A percentile compares a stretch with the other conserved stretches of the same genome.
Evolutionary conservation across 345 rosid species (phyloP).

Genomic region (Adansonia digitata): DNA sequence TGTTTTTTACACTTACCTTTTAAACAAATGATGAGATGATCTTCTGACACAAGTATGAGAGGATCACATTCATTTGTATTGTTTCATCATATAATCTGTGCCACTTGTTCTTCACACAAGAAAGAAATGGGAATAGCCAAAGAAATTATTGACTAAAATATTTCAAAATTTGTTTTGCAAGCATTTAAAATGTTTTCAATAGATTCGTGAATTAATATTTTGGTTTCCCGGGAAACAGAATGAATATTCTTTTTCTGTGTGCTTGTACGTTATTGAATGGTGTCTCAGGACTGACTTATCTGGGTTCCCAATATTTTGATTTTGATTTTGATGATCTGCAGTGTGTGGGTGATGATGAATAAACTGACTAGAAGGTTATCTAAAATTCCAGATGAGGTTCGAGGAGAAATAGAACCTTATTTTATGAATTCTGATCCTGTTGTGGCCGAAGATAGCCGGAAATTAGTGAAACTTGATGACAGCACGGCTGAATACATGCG

Average conservation of each 20-base stretch:
- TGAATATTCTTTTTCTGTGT: not conserved
- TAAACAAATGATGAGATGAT: not conserved
- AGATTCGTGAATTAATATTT: not conserved
- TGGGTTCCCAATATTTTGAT: conserved; percentile 1
- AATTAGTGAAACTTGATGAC: conserved; percentile 80
- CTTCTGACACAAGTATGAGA: not conserved
- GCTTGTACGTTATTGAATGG: not conserved
- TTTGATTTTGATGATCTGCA: conserved; percentile 29
- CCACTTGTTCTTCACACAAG: not conserved
- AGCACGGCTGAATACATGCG: conserved; percentile 58
- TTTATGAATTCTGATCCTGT: conserved; percentile 68
- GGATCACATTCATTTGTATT: not conserved
- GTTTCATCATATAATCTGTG: not conserved
- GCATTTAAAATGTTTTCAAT: not conserved
- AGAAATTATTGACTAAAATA: not conserved
- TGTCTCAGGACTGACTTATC: conserved; percentile 8
- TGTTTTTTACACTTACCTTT: not conserved
- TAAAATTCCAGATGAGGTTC: conserved; percentile 88
- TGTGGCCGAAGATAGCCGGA: conserved; percentile 79
- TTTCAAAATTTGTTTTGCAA: not conserved
- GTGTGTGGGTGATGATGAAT: conserved; percentile 99
- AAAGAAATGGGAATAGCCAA: not conserved
- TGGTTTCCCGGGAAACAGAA: not conserved
- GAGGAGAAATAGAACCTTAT: conserved; percentile 76
- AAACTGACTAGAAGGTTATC: conserved; percentile 87